Evolutionary conservation across 2,329 filamentous ascomycete genomes (phyloP).

Genomic region (Fusarium robinianum): DNA sequence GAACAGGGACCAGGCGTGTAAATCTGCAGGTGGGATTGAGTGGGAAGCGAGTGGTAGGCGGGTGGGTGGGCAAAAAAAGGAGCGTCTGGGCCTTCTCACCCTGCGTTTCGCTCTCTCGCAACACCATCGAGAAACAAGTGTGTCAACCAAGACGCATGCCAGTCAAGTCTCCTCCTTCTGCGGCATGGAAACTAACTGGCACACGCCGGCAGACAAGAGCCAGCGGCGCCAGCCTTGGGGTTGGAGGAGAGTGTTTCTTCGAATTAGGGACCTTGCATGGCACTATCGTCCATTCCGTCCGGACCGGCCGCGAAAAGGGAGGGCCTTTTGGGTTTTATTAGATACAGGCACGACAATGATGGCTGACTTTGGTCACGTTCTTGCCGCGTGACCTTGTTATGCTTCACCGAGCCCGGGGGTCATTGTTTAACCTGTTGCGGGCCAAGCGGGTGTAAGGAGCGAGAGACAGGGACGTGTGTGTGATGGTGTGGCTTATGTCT

Average conservation of each 20-base stretch:
- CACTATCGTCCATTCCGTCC: conserved; percentile 30
- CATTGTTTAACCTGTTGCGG: conserved; percentile 12
- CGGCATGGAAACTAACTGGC: conserved; percentile 8
- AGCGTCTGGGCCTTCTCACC: conserved; percentile 10
- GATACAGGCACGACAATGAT: conserved; percentile 9
- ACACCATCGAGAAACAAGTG: conserved; percentile 17
- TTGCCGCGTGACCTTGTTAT: conserved; percentile 11
- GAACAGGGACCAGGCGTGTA: conserved; percentile 10
- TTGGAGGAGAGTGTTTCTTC: conserved; percentile 17
- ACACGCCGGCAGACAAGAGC: conserved; percentile 13
- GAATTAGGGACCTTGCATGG: conserved; percentile 27
- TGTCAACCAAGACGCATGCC: conserved; percentile 8
- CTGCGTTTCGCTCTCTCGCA: conserved; percentile 4
- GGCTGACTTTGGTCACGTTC: conserved; percentile 13
- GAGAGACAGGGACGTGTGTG: too few relatives aligned
- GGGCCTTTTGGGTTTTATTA: conserved; percentile 27
- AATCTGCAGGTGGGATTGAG: conserved; percentile 5
- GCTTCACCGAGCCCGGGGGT: neutral
- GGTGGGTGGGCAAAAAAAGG: too few relatives aligned
- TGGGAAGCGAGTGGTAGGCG: too few relatives aligned
- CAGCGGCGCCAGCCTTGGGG: conserved; percentile 21
- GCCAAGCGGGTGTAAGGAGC: too few relatives aligned
- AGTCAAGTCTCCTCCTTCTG: too few relatives aligned
- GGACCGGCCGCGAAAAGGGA: conserved; percentile 10
- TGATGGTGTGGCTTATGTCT: conserved; percentile 2